Conservation (phyloP, 1,139 yeast genomes). For the Debaryomyces subglobosus region DNA sequence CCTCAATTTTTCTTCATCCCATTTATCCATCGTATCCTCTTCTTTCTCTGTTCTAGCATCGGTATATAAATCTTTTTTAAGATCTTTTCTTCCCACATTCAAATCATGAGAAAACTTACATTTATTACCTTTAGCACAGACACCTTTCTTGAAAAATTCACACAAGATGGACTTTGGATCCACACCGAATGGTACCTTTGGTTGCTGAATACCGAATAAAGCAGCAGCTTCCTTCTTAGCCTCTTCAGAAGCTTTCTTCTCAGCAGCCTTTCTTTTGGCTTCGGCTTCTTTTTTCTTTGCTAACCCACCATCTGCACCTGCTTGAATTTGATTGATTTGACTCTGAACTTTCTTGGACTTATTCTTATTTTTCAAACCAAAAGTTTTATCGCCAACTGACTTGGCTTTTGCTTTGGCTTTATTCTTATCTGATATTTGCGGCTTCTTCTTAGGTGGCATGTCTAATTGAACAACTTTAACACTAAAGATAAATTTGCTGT, state of each 20-base stretch:
- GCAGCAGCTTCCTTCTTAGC: constrained; percentile 88
- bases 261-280: constrained; percentile 74
- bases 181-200: constrained; percentile 94
- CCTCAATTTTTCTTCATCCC: constrained; percentile 97
- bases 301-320: constrained; percentile 64
- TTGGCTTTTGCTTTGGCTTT: constrained; percentile 72
- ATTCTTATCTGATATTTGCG: constrained; percentile 58
- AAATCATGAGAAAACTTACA: constrained; percentile 96
- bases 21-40: constrained; percentile 88
- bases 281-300: constrained; percentile 78
- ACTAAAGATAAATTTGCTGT: neutral
- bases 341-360: constrained; percentile 91
- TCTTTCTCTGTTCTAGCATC: constrained; percentile 80
- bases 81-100: constrained; percentile 82
- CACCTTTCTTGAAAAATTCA: constrained; percentile 86
- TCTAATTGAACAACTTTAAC: constrained; percentile 1
- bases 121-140: constrained; percentile 85
- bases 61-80: constrained; percentile 88
- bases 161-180: constrained; percentile 95
- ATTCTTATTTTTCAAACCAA: constrained; percentile 93
- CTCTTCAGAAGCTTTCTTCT: constrained; percentile 87
- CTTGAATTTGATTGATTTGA: constrained; percentile 73
- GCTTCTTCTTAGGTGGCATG: constrained; percentile 79
- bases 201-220: constrained; percentile 70
- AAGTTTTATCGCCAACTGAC: constrained; percentile 84